Percentiles rank a stretch among this genome's conserved stretches.
Conservation (phyloP, 805 yeast species). For the Yarrowia phangngaensis region DNA sequence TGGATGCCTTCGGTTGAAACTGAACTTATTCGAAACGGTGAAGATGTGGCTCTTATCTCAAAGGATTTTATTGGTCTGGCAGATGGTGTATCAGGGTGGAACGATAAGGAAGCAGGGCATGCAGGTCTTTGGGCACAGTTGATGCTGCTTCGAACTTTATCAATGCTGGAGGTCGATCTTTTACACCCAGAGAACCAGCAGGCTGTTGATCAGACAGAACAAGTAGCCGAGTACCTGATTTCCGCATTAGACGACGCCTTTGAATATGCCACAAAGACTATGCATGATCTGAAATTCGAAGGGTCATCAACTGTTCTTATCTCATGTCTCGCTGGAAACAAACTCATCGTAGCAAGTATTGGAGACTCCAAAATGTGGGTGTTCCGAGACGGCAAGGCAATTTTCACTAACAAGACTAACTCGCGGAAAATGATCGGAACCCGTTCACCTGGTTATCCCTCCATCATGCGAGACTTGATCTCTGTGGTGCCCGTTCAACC, state of each 20-base stretch:
- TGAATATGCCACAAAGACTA: constrained; percentile 26
- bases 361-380: constrained; percentile 30
- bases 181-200: constrained; percentile 25
- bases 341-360: constrained; percentile 27
- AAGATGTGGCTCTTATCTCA: constrained; percentile 28
- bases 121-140: constrained; percentile 30
- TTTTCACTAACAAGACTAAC: constrained; percentile 27
- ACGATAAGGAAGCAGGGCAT: constrained; percentile 26
- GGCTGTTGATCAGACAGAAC: constrained; percentile 20
- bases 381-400: constrained; percentile 28
- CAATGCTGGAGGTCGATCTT: constrained; percentile 25
- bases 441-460: constrained; percentile 27
- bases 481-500: constrained; percentile 28
- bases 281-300: constrained; percentile 25
- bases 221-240: constrained; percentile 26
- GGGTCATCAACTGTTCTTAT: constrained; percentile 30
- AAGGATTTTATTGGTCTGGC: constrained; percentile 28
- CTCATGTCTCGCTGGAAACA: constrained; percentile 28
- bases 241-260: constrained; percentile 28
- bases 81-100: constrained; percentile 30
- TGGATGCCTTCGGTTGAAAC: constrained; percentile 25
- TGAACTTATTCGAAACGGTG: constrained; percentile 24
- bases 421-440: constrained; percentile 29
- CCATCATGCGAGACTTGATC: constrained; percentile 6
- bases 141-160: constrained; percentile 28